Evolutionary conservation across 1,284 basidiomycete species (phyloP).

Genomic region (Kwoniella shivajii): DNA sequence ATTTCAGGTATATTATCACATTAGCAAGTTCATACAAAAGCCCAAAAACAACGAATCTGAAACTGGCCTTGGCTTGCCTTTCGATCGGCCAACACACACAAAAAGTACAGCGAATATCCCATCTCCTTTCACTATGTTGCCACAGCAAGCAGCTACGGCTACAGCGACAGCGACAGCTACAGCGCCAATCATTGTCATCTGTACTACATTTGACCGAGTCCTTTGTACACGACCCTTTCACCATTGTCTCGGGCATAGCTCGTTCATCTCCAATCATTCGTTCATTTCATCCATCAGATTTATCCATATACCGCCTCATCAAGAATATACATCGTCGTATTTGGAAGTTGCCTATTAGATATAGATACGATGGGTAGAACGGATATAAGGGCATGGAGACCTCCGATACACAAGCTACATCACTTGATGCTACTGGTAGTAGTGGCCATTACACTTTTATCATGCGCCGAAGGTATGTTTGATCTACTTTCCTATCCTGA

Average conservation of each 20-base stretch:
- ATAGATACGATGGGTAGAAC: slow-evolving; percentile 1
- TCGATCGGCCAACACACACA: no score
- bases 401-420: not conserved
- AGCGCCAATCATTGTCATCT: not conserved
- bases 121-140: no score
- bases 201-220: not conserved
- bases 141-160: no score
- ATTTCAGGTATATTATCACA: no score
- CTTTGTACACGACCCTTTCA: slow-evolving; percentile 7
- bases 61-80: no score
- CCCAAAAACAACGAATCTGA: no score
- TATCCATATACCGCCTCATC: not conserved
- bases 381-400: not conserved
- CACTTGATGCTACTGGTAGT: not conserved
- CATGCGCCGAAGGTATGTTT: slow-evolving; percentile 14
- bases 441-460: slow-evolving; percentile 4
- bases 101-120: no score
- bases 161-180: not conserved
- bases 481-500: no score
- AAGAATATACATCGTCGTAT: no score
- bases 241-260: not conserved
- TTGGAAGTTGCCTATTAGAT: no score
- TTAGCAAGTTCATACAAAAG: no score
- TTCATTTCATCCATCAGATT: not conserved
- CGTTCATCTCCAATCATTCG: not conserved